phyloP scores from a whole-genome alignment of 371 early-diverging fungal species.

The Apophysomyces trapeziformis region DNA sequence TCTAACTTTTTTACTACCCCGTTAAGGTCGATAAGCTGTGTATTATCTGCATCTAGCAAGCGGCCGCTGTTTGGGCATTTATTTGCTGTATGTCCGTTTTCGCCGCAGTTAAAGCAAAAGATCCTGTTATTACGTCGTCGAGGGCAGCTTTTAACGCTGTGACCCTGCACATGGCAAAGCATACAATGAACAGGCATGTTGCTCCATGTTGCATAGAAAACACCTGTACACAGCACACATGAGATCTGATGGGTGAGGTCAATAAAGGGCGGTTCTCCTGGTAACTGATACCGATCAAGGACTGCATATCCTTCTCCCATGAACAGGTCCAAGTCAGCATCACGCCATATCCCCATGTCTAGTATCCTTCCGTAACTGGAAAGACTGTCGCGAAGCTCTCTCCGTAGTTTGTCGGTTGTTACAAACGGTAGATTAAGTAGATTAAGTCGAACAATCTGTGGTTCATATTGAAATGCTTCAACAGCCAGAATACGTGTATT shows the following conservation, averaged over 20 bases:
- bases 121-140: neutral
- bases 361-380: neutral
- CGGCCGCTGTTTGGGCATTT: neutral
- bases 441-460: neutral
- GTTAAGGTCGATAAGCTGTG: too few relatives aligned
- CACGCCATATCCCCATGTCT: neutral
- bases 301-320: neutral
- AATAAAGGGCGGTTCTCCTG: neutral
- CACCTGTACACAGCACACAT: neutral
- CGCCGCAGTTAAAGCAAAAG: neutral
- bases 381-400: neutral
- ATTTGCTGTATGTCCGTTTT: neutral
- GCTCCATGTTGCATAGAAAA: slow-evolving; percentile 2
- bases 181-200: slow-evolving; percentile 5
- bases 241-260: neutral
- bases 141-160: neutral
- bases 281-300: neutral
- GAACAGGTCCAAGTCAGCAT: neutral
- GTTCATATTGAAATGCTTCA: neutral
- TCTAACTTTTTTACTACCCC: too few relatives aligned
- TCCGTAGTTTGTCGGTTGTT: neutral
- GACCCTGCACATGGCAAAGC: slow-evolving; percentile 4
- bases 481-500: neutral
- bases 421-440: neutral
- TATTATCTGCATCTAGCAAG: too few relatives aligned